Evolutionary conservation across 768 basidiomycete genomes (phyloP).

Genomic region (Lactarius sanguifluus): DNA sequence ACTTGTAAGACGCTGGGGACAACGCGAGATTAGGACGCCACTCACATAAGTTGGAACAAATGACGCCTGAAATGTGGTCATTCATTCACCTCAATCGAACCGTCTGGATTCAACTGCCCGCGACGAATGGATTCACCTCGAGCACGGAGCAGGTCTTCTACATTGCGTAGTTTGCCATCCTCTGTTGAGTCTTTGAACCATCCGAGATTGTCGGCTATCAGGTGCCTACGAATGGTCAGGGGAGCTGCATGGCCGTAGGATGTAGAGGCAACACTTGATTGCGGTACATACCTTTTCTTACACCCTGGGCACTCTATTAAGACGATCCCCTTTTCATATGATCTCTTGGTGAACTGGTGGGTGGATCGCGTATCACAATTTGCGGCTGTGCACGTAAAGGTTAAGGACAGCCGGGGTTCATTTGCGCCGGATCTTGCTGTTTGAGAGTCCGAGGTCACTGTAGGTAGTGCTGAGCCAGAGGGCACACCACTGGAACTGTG

Average conservation of each 20-base stretch:
- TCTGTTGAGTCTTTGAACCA: conserved; percentile 88
- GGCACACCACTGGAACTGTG: conserved; percentile 9
- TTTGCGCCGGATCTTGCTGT: conserved; percentile 39
- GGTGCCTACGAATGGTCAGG: conserved; percentile 48
- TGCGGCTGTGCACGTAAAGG: conserved; percentile 82
- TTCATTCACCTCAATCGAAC: conserved; percentile 53
- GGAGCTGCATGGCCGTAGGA: neutral
- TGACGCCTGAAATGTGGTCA: conserved; percentile 13
- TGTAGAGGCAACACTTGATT: neutral
- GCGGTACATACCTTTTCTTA: conserved; percentile 66
- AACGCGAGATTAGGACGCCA: conserved; percentile 2
- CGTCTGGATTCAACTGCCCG: conserved; percentile 44
- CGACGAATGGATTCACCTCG: conserved; percentile 73
- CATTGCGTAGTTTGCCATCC: conserved; percentile 67
- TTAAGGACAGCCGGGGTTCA: conserved; percentile 69
- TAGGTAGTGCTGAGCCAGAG: conserved; percentile 18
- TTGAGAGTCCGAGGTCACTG: conserved; percentile 4
- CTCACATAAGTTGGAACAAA: neutral
- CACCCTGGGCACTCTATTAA: conserved; percentile 90
- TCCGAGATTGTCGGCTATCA: conserved; percentile 87
- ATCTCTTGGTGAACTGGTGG: conserved; percentile 81
- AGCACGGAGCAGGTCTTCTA: conserved; percentile 78
- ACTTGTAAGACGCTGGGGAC: neutral
- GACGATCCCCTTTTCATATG: conserved; percentile 88
- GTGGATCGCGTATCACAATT: conserved; percentile 78